phyloP scores from a whole-genome alignment of 176 grass and related monocot genomes.

The Chloris gayana region DNA sequence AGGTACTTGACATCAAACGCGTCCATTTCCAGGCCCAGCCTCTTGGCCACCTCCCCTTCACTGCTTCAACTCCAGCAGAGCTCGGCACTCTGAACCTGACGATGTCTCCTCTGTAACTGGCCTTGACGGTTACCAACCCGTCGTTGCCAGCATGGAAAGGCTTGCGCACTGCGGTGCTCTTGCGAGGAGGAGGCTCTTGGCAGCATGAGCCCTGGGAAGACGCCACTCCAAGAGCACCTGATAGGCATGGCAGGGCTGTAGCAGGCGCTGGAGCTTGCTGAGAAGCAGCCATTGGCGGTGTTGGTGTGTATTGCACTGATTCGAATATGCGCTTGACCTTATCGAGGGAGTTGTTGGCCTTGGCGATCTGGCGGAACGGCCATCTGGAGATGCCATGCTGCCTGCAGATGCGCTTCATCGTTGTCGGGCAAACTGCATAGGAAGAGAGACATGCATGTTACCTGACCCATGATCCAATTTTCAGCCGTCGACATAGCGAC shows the following conservation, averaged over 20 bases:
- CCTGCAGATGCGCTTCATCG: conserved; percentile 84
- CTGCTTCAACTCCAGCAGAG: conserved; percentile 40
- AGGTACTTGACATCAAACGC: conserved; percentile 71
- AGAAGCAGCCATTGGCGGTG: conserved; percentile 1
- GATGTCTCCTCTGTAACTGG: conserved; percentile 58
- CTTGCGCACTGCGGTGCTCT: neutral
- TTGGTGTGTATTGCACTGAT: conserved; percentile 50
- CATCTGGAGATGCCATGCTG: conserved; percentile 70
- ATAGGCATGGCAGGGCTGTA: neutral
- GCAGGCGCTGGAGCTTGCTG: conserved; percentile 16
- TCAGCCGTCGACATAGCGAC: neutral
- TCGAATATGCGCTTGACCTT: conserved; percentile 63
- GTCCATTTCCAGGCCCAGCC: conserved; percentile 58
- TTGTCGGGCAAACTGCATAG: conserved; percentile 70
- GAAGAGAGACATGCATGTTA: conserved; percentile 13
- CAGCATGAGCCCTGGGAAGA: conserved; percentile 81
- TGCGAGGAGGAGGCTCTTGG: conserved; percentile 39
- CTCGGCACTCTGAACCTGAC: conserved; percentile 52
- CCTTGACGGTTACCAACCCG: conserved; percentile 57
- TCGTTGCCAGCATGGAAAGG: neutral
- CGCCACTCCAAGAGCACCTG: conserved; percentile 29
- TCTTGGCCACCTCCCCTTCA: conserved; percentile 49
- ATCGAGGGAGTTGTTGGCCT: conserved; percentile 67
- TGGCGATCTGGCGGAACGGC: conserved; percentile 73
- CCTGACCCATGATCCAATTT: neutral